Evolutionary conservation across 2,329 filamentous ascomycete species (phyloP).

Genomic region (Aspergillus tamarii): DNA sequence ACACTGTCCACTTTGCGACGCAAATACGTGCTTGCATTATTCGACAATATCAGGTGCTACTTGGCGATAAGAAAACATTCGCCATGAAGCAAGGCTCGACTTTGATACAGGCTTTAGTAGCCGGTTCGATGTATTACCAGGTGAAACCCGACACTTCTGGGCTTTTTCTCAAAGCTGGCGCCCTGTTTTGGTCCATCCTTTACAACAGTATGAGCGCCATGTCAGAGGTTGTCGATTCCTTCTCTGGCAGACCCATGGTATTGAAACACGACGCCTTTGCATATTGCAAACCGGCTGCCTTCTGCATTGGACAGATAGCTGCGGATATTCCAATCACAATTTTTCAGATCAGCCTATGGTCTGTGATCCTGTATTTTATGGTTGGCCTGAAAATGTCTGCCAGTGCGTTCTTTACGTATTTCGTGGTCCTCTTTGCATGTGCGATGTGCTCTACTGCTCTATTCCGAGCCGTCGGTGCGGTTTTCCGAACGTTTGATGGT

Average conservation of each 20-base stretch:
- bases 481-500: conserved; percentile 57
- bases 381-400: conserved; percentile 56
- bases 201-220: conserved; percentile 64
- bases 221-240: conserved; percentile 67
- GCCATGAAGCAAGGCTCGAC: conserved; percentile 64
- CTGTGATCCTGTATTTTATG: conserved; percentile 65
- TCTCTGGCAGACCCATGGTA: conserved; percentile 60
- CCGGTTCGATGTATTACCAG: conserved; percentile 69
- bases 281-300: conserved; percentile 56
- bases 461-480: conserved; percentile 58
- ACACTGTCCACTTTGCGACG: conserved; percentile 41
- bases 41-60: conserved; percentile 67
- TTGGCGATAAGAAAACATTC: conserved; percentile 66
- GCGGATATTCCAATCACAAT: conserved; percentile 57
- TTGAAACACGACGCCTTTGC: conserved; percentile 61
- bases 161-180: conserved; percentile 64
- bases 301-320: conserved; percentile 41
- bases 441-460: conserved; percentile 60
- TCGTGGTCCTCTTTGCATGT: conserved; percentile 53
- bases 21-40: conserved; percentile 61
- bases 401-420: conserved; percentile 63
- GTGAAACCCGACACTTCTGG: conserved; percentile 60
- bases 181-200: conserved; percentile 65
- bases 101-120: conserved; percentile 62
- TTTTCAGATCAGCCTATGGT: conserved; percentile 61